Evolutionary conservation across 768 basidiomycete genomes (phyloP).

Genomic region (Leccinum longicurvipes): DNA sequence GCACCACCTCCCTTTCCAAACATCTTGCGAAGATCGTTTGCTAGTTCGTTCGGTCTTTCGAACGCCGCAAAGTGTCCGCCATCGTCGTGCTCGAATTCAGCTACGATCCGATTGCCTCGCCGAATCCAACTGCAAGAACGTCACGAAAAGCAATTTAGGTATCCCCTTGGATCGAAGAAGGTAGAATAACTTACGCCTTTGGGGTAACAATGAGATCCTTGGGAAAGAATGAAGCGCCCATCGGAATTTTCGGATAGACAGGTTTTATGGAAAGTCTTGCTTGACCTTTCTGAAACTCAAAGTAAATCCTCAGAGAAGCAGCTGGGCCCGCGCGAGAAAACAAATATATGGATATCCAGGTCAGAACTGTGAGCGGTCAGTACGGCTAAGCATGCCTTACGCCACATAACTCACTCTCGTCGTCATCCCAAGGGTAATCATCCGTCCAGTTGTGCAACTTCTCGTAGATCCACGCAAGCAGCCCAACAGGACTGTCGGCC

Average conservation of each 20-base stretch:
- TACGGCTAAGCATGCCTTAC: too few species aligned
- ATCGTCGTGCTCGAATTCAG: slow-evolving; percentile 42
- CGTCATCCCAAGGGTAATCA: slow-evolving; percentile 52
- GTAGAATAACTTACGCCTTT: slow-evolving; percentile 32
- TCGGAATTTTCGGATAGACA: slow-evolving; percentile 33
- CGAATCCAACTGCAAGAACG: slow-evolving; percentile 40
- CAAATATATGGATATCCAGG: slow-evolving; percentile 43
- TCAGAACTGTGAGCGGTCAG: too few species aligned
- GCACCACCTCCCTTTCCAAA: slow-evolving; percentile 52
- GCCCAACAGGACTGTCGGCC: slow-evolving; percentile 54
- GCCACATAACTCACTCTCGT: slow-evolving; percentile 40
- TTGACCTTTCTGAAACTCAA: slow-evolving; percentile 33
- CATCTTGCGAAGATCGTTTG: slow-evolving; percentile 51
- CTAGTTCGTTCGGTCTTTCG: slow-evolving; percentile 48
- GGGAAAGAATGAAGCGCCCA: slow-evolving; percentile 52
- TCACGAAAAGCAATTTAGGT: background rate
- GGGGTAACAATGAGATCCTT: slow-evolving; percentile 40
- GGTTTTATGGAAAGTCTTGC: accelerated
- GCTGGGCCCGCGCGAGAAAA: too few species aligned
- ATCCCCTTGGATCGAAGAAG: background rate
- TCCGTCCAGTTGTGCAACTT: slow-evolving; percentile 50
- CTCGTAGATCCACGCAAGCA: too few species aligned
- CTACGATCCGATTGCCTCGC: slow-evolving; percentile 39
- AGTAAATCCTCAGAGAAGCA: slow-evolving; percentile 57
- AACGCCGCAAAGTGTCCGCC: slow-evolving; percentile 61